Base-by-base conservation (phyloP, 805 yeast genomes). In the Lachancea fermentati region DNA sequence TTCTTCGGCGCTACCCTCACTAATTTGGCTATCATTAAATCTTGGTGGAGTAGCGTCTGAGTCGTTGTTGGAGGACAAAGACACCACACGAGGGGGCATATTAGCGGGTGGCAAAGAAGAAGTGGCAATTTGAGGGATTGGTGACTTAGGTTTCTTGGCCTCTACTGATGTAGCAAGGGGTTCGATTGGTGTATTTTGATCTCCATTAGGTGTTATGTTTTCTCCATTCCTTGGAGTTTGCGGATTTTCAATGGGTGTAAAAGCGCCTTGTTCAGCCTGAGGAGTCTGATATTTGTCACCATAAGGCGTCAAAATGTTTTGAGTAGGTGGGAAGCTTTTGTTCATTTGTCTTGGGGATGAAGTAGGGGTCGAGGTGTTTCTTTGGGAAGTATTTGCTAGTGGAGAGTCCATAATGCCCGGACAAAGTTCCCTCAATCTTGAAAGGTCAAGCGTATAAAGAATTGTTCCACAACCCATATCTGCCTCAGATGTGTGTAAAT, bases 381-480 rank as follows among this genome's bases (percentile, higher is more conserved):
- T 46, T 36, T 48, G 38, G 19, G 42, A 42, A 19, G 37, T 39
- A 39, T 50, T 42, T 14, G 44, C 38, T 57, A 66, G 55, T 50
- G 69, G 58, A 51, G 69, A 46, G 58, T 65, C 60, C 62, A 49
- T 58, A 26, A 68, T 53, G 1, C 66, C 69, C 1, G 72, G 65
- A 18, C 69, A 63, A 15, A 72, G 37, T 17, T 55, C 57, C 14
- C 51, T 51, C 37, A 68, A 41, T 22, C 53, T 53, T 1, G 62
- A 42, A 16, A 79, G 63, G 49, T 86, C 91, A 41, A 85, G 70
- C 26, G 78, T 76, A 51, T 73, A 83, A 14, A 84, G 69, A 63
- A 74, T 71, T 30, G 79, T 78, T 37, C 82, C 85, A 48, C 57
- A 71, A 39, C 76, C 76, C 51, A 75, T 72, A 47, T 67, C 76